These are phyloP conservation scores for Ilyonectria destructans DNA, from an alignment of 2,329 filamentous ascomycete genomes.

Conservation along the genomic window DNA sequence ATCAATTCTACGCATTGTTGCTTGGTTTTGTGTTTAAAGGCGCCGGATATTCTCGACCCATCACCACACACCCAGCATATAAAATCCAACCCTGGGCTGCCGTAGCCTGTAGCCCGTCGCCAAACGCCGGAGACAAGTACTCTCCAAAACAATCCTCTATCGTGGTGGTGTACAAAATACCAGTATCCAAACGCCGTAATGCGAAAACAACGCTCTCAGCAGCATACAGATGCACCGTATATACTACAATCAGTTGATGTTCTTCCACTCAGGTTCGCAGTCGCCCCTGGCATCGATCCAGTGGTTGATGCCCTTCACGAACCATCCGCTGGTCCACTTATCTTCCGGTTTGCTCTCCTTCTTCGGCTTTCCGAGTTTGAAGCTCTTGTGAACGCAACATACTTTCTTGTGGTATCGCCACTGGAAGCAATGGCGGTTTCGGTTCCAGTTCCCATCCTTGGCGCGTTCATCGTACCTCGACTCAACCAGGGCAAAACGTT, in stretches of 20 bases:
- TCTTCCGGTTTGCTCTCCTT: slow-evolving; percentile 51
- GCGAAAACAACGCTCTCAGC: slow-evolving; percentile 5
- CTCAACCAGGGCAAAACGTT: slow-evolving; percentile 49
- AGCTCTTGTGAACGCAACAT: slow-evolving; percentile 62
- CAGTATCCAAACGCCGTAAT: slow-evolving; percentile 34
- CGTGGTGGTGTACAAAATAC: slow-evolving; percentile 34
- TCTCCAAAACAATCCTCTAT: slow-evolving; percentile 38
- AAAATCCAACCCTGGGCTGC: slow-evolving; percentile 20
- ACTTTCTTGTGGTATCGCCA: slow-evolving; percentile 63
- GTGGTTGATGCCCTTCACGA: slow-evolving; percentile 63
- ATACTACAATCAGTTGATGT: slow-evolving; percentile 45
- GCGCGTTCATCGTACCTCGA: slow-evolving; percentile 47
- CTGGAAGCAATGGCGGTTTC: slow-evolving; percentile 62
- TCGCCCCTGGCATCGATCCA: slow-evolving; percentile 64
- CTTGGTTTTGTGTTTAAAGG: not conserved
- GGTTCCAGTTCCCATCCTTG: slow-evolving; percentile 46
- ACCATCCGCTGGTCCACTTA: slow-evolving; percentile 63
- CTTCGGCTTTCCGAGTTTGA: slow-evolving; percentile 61
- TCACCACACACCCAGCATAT: not conserved
- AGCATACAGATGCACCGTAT: slow-evolving; percentile 15
- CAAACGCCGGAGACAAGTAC: slow-evolving; percentile 18
- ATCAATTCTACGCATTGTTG: too few relatives aligned
- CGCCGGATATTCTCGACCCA: slow-evolving; percentile 2
- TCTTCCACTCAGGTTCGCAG: slow-evolving; percentile 61
- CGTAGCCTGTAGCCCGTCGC: not conserved